Evolutionary conservation across 169 alveolate species (phyloP).

Genomic region (Amoebophrya sp.): DNA sequence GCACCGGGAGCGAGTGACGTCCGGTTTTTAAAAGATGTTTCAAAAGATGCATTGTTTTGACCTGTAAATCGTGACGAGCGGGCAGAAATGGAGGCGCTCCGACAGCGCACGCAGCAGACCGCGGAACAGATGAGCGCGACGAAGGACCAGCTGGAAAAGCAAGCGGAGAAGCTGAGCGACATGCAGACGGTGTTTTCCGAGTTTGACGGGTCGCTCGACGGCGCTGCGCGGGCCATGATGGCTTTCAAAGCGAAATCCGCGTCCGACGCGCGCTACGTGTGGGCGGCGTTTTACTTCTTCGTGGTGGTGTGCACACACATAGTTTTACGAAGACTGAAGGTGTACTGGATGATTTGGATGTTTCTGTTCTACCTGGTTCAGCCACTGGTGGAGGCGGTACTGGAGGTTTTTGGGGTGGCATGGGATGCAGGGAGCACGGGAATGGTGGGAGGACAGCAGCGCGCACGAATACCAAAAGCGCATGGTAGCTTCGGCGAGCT

Average conservation of each 20-base stretch:
- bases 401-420: too few species aligned
- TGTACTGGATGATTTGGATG: background rate
- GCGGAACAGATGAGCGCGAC: background rate
- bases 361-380: background rate
- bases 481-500: too few species aligned
- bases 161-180: background rate
- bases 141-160: background rate
- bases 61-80: too few species aligned
- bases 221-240: background rate
- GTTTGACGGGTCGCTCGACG: background rate
- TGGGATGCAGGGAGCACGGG: too few species aligned
- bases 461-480: too few species aligned
- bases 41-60: too few species aligned
- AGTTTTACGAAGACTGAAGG: background rate
- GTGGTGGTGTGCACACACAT: background rate
- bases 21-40: too few species aligned
- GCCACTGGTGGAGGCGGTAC: background rate
- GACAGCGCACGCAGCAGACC: background rate
- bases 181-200: background rate
- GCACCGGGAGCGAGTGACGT: too few species aligned
- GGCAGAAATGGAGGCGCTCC: background rate
- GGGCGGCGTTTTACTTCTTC: background rate
- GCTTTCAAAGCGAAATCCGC: background rate
- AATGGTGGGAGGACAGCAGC: too few species aligned
- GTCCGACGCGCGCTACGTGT: background rate